Evolutionary conservation across 148 eudicot species (phyloP), one percentile per base, ranked within the genome.

Genomic region (Arctostaphylos glauca): DNA sequence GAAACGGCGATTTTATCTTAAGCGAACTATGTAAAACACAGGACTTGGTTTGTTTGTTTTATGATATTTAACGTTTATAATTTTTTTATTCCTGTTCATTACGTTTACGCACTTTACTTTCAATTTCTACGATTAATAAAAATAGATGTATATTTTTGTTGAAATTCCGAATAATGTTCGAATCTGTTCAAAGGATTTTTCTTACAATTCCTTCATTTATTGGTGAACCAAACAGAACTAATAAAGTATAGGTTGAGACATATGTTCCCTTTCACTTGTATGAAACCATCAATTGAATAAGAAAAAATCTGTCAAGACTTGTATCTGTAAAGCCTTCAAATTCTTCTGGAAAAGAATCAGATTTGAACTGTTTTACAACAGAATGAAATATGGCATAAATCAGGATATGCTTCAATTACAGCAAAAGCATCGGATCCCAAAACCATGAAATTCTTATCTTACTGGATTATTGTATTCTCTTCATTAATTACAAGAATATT

Each of bases 331-430:
- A 73, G 41, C 44, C 41, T 4, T 46, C 52, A 49, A n/a, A 49
- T 74, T 74, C 55, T 47, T 47, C 77, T 19, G 7, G 44, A n/a
- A 46, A 5, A 16, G 21, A 49, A 19, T 74, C 49, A 2, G 5
- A 47, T n/a, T 16, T 9, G 53, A 25, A 4, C 48, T 48, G 14
- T 21, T 43, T 49, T 48, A 49, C 55, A 74, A 74, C 48, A 48
- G 56, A 74, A 49, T n/a, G 56, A 21, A 74, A 74, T 41, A 47
- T 10, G 48, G 76, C 50, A 72, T 7, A 16, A 16, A 43, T 12
- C 55, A 21, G 55, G 55, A 74, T 74, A 74, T 74, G 78, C 78
- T 74, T 74, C 38, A 49, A 23, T 49, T n/a, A 10, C 15, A 49
- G 5, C 78, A 12, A 49, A 66, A 49, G 78, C 78, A 74, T 74